phyloP scores from a whole-genome alignment of 163 green algal species.

The Chlamydomonas reinhardtii region DNA sequence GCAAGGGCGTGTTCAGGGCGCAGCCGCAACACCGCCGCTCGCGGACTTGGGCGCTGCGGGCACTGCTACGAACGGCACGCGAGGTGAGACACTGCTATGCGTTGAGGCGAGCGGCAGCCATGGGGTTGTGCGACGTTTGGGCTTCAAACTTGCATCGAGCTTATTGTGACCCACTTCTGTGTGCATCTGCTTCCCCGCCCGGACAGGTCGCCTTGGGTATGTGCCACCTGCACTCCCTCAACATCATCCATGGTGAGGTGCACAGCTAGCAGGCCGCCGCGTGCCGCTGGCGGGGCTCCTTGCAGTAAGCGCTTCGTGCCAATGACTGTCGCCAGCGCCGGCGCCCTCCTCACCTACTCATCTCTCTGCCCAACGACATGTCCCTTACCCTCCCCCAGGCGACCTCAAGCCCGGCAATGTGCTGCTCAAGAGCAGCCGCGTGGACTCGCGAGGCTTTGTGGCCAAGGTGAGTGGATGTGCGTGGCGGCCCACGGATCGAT shows the following conservation, averaged over 20 bases:
- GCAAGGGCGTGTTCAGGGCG: slow-evolving; percentile 27
- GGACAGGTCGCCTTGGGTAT: slow-evolving; percentile 73
- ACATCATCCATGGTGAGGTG: slow-evolving; percentile 70
- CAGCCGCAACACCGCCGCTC: background rate
- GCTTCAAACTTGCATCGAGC: too few relatives aligned
- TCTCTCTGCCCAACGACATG: too few relatives aligned
- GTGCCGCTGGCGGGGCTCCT: background rate
- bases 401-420: slow-evolving; percentile 58
- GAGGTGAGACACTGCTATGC: slow-evolving; percentile 48
- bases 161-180: too few relatives aligned
- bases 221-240: slow-evolving; percentile 75
- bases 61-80: slow-evolving; percentile 71
- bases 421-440: slow-evolving; percentile 53
- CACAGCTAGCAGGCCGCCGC: too few relatives aligned
- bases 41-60: slow-evolving; percentile 46
- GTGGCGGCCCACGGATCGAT: background rate
- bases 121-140: too few relatives aligned
- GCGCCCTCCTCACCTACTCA: background rate
- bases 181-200: background rate
- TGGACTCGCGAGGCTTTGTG: slow-evolving; percentile 54
- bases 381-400: too few relatives aligned
- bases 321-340: too few relatives aligned
- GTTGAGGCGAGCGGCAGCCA: too few relatives aligned
- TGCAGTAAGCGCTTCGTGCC: too few relatives aligned
- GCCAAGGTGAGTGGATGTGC: slow-evolving; percentile 40